Evolutionary conservation across 192 early-diverging fungal species (phyloP), one percentile per base, ranked within the genome.

Genomic region (Linderina pennispora): DNA sequence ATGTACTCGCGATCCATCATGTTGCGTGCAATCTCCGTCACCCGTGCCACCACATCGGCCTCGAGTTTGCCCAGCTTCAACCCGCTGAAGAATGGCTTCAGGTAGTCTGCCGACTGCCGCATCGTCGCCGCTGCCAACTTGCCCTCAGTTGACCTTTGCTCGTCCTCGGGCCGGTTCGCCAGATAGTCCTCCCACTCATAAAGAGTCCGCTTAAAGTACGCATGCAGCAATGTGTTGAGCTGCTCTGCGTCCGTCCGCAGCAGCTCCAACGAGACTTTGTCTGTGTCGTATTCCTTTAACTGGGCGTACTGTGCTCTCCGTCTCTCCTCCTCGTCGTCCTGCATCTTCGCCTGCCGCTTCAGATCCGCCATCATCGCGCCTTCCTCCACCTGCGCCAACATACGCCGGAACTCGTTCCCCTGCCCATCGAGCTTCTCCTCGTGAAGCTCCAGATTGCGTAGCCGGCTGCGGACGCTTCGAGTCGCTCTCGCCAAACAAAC

Each of bases 401-500:
- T 80, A 16, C 80, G 75, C 48, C 82, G 81, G 61, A 94, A 99
- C 61, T 97, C 94, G 72, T 97, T 97, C 15, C 80, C 80, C 65
- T 94, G 91, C 28, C 92, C 92, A 19, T 83, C 81, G 24, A 76
- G 63, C 18, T 80, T 76, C 50, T 95, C 89, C 50, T 98, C 92
- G 6, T 77, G 78, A 9, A 88, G 51, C 59, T 96, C 92, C 31
- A 97, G 49, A 14, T 73, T 63, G 47, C 89, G 82, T 28, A 98
- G 71, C 37, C 95, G 87, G 37, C 71, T 65, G 31, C 85, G 80
- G n/a, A 16, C 96, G 85, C 53, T 86, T 72, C 22, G 65, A 57
- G 58, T 92, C 81, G 8, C 85, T 82, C 58, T 99, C 96, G 33
- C 85, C 96, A 62, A 99, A 99, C 28, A 97, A 62, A 8, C 86